Percentiles rank a stretch among this genome's conserved stretches.
phyloP scores from a whole-genome alignment of 108 stramenopile genomes.

The Cyclotella baltica region DNA sequence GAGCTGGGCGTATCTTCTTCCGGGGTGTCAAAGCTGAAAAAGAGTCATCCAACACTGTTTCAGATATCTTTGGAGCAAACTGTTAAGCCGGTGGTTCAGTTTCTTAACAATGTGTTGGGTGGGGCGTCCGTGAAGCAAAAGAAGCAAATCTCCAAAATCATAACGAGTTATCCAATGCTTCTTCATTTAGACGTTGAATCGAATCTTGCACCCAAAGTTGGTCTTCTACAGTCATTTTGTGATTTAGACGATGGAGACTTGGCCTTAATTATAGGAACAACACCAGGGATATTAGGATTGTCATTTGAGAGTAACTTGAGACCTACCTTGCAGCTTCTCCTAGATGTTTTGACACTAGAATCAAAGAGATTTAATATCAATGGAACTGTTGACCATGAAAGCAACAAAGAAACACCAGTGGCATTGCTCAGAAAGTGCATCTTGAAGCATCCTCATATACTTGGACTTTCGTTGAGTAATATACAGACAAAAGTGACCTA shows the following conservation, averaged over 20 bases:
- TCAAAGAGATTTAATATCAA: neutral
- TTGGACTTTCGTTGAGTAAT: constrained; percentile 69
- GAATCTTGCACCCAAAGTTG: constrained; percentile 64
- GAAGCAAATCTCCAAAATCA: constrained; percentile 53
- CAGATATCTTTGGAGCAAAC: constrained; percentile 53
- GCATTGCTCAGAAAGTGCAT: constrained; percentile 57
- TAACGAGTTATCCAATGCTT: constrained; percentile 59
- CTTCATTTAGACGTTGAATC: constrained; percentile 65
- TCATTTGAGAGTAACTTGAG: constrained; percentile 60
- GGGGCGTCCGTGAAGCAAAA: constrained; percentile 15
- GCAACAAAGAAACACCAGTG: constrained; percentile 4
- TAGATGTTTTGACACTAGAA: constrained; percentile 20
- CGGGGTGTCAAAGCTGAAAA: constrained; percentile 57
- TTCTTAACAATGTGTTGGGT: constrained; percentile 20
- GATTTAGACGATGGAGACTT: constrained; percentile 43
- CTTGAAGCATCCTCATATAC: constrained; percentile 71
- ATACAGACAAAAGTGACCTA: constrained; percentile 64
- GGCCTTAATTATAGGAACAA: constrained; percentile 38
- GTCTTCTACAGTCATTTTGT: constrained; percentile 55
- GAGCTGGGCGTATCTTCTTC: constrained; percentile 48
- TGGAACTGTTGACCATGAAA: constrained; percentile 16
- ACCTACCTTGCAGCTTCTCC: constrained; percentile 56
- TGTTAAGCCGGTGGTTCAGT: constrained; percentile 54
- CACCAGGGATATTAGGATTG: constrained; percentile 57
- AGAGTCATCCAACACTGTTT: constrained; percentile 65